phyloP scores from a whole-genome alignment of 2,329 filamentous ascomycete species.

The Aspergillus alliaceus region DNA sequence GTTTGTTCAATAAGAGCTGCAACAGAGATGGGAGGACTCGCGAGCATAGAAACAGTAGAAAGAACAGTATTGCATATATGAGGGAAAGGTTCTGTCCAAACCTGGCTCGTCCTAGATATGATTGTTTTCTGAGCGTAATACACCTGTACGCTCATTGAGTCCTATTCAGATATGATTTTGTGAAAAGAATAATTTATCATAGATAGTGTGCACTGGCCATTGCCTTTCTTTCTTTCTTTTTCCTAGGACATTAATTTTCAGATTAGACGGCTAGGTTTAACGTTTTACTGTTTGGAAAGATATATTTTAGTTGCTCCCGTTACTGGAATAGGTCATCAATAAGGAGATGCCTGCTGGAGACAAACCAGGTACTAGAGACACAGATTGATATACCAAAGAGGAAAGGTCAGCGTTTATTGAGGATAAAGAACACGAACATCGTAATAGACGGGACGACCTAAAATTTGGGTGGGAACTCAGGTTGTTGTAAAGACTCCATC shows the following conservation, averaged over 20 bases:
- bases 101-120: no score
- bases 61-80: neutral
- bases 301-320: neutral
- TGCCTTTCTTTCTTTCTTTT: no score
- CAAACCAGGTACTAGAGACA: neutral
- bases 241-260: neutral
- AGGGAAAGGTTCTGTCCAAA: no score
- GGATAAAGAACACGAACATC: neutral
- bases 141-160: neutral
- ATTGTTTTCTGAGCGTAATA: neutral
- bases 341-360: neutral
- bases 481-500: neutral
- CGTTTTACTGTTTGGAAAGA: neutral
- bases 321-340: neutral
- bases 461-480: neutral
- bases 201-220: no score
- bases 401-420: slow-evolving; percentile 14
- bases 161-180: neutral
- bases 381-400: slow-evolving; percentile 11
- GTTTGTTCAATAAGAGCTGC: slow-evolving; percentile 3
- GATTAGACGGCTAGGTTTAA: neutral
- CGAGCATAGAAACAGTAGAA: neutral
- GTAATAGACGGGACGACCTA: neutral
- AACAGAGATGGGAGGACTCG: neutral
- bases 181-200: no score